Evolutionary conservation across 2,329 filamentous ascomycete genomes (phyloP), one percentile per base, ranked within the genome.

Genomic region (Epichloe brachyelytri): DNA sequence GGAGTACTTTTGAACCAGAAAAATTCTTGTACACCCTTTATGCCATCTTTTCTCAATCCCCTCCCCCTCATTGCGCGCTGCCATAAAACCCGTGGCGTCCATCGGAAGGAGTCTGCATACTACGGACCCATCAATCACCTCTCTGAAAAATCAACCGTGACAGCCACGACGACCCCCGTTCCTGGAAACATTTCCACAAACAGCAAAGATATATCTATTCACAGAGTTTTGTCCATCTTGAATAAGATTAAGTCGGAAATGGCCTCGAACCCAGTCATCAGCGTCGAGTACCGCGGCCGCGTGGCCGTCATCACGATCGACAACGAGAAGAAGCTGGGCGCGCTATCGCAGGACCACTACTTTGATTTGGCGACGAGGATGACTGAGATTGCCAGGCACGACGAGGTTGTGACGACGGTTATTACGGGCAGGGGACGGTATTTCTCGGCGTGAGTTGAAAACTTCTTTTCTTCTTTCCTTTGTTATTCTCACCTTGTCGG

Each of bases 251-350:
- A 10, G 8, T 10, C 8, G 3, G 8, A 30, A 30, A 30, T 30
- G 30, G 10, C 30, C 0, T 30, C 30, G 0, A 8, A 11, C 1
- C 8, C 30, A 4, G 39, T 67, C 57, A 62, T 71, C 56, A 59
- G 53, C 8, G 54, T 71, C 53, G 68, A 72, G 53, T 70, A 70
- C 57, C 67, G 62, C 49, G 68, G 67, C 49, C 68, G 69, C 56
- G 62, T 71, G 15, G 70, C 91, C 62, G 80, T 90, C 63, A 83
- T 98, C 67, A 95, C 88, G 17, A 83, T 98, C 63, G 84, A 90
- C 69, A 85, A 87, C 48, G 79, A 83, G 50, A 79, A 82, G 64
- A 96, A 96, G 71, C 86, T 97, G 67, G 94, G 94, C 67, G 88
- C 91, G 34, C 71, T 96, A 48, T 78, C 72, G 53, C 75, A 78